Evolutionary conservation across 257 asterid genomes (phyloP), one percentile per base, ranked within the genome.

Genomic region (Plectranthus barbatus): DNA sequence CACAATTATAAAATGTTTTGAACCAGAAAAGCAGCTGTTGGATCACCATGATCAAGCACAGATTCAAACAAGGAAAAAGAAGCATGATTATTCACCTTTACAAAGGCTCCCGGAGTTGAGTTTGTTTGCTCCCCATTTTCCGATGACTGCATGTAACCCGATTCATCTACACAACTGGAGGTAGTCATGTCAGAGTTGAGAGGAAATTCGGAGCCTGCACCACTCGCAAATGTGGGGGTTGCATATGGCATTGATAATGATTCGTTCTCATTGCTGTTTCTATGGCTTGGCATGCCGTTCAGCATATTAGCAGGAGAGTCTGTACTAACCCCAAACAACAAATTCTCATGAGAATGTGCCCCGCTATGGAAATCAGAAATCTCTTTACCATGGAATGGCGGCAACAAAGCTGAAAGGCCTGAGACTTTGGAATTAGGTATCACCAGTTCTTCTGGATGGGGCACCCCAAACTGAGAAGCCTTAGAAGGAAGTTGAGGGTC

Each of bases 91-190:
- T 59, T 71, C 58, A 89, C 99, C 99, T 92, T 92, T 71, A 92
- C 99, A 61, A 89, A 92, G 86, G 87, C 88, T 77, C 84, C 64
- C 4, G 80, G 48, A 6, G 74, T 60, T 11, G 81, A 76, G 74
- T 81, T 80, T 46, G 78, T 80, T 74, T 80, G 94, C 72, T 84
- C 95, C 81, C 74, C 85, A 54, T 89, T 89, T 74, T 84, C 96
- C 0, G 94, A 71, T 69, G 94, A 81, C 77, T 81, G 95, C 84
- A 92, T 72, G 81, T 84, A 92, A 67, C 87, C 91, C 12, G 97
- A 89, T 58, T 86, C 97, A 70, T 86, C 96, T 7, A 84, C 83
- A 80, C 95, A 85, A 76, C 91, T 87, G 33, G 96, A 86, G 50
- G 86, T 73, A 31, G 90, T 76, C 88, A 88, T 72, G 80, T 82